Conservation (phyloP, 495 filamentous ascomycete species). For the Aspergillus steynii region DNA sequence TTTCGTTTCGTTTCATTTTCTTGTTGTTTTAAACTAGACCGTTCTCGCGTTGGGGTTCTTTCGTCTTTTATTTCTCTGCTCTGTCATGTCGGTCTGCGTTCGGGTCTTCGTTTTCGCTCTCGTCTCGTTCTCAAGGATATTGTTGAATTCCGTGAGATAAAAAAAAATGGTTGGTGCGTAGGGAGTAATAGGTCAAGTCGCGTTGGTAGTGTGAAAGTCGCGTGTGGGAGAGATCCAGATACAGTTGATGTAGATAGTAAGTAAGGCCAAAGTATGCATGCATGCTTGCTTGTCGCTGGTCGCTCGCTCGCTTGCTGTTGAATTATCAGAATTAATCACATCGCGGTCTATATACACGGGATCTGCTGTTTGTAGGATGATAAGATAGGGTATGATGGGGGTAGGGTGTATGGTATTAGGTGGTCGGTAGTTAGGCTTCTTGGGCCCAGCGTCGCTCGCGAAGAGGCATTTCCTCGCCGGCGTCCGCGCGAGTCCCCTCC, state of each 20-base stretch:
- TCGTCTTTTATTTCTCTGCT: no score
- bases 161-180: no score
- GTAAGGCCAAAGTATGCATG: neutral
- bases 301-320: neutral
- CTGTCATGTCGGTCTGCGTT: no score
- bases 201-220: neutral
- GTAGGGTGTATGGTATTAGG: neutral
- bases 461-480: constrained; percentile 63
- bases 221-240: neutral
- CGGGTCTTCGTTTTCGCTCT: no score
- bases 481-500: constrained; percentile 57
- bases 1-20: no score
- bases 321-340: neutral
- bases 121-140: no score
- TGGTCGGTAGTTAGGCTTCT: constrained; percentile 27
- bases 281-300: constrained; percentile 1
- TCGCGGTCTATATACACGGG: neutral
- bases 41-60: no score
- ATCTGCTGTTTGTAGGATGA: neutral
- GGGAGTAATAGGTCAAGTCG: neutral
- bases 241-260: neutral
- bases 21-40: no score
- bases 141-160: no score
- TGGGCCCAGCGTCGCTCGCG: constrained; percentile 85
- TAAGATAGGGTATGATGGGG: no score